These are phyloP conservation scores for Arabidopsis hybrid DNA, from an alignment of 441 rosid species.

Conservation along the genomic window DNA sequence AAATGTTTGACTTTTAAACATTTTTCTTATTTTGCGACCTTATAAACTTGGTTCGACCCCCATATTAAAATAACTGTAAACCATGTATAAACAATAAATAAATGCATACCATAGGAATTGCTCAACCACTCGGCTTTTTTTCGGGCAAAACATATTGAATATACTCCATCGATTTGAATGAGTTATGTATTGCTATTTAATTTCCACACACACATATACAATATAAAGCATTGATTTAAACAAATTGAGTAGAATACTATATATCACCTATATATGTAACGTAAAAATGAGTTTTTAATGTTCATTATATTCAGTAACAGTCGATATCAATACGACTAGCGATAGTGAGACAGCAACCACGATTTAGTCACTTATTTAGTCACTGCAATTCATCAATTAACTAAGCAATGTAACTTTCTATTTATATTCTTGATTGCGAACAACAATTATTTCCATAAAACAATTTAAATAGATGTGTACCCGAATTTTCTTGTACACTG, in stretches of 20 bases:
- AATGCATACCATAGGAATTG: conserved; percentile 13
- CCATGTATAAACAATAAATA: not conserved
- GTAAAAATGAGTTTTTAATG: not conserved
- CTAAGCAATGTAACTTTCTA: not conserved
- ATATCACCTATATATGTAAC: not conserved
- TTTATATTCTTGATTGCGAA: not conserved
- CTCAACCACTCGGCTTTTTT: conserved; percentile 9
- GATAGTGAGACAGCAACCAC: not conserved
- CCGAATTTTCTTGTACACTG: not conserved
- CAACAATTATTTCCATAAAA: not conserved
- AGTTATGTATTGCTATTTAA: conserved; percentile 12
- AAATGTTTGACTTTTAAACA: not conserved
- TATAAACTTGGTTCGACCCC: not conserved
- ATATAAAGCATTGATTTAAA: not conserved
- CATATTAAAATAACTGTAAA: not conserved
- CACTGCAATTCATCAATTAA: not conserved
- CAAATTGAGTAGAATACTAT: not conserved
- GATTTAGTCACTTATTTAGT: too few relatives aligned
- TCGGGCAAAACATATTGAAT: not conserved
- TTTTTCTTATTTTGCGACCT: not conserved
- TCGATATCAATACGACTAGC: not conserved
- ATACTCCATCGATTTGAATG: conserved; percentile 24
- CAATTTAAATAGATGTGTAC: not conserved
- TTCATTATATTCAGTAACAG: not conserved
- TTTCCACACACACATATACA: not conserved